phyloP scores from a whole-genome alignment of 2,329 filamentous ascomycete genomes.

The Immersiporthe knoxdaviesiana region DNA sequence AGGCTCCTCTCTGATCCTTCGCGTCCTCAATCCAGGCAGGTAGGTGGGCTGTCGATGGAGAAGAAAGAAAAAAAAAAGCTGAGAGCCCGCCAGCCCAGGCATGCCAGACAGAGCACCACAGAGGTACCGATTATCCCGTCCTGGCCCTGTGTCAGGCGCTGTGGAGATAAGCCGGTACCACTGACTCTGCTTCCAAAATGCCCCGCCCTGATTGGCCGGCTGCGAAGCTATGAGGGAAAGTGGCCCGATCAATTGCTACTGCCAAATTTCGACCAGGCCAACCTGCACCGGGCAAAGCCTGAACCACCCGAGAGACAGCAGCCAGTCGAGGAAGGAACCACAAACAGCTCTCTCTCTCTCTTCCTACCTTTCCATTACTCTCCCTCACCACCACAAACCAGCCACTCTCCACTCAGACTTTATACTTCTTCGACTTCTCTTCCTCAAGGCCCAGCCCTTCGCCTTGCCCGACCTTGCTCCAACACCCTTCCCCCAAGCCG shows the following conservation, averaged over 20 bases:
- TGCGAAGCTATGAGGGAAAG: slow-evolving; percentile 11
- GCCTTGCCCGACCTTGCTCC: slow-evolving; percentile 28
- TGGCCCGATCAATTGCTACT: slow-evolving; percentile 11
- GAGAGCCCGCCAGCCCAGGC: background rate
- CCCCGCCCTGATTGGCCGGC: slow-evolving; percentile 8
- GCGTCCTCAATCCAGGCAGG: background rate
- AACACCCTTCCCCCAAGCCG: slow-evolving; percentile 49
- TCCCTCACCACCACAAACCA: slow-evolving; percentile 16
- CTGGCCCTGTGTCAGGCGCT: slow-evolving; percentile 3
- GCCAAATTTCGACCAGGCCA: slow-evolving; percentile 12
- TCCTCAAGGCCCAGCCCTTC: slow-evolving; percentile 33
- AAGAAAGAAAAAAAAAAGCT: too few species aligned
- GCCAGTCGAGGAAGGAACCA: slow-evolving; percentile 9
- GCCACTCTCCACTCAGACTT: slow-evolving; percentile 24
- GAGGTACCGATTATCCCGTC: slow-evolving; percentile 9
- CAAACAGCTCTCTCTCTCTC: slow-evolving; percentile 9
- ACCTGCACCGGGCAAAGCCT: slow-evolving; percentile 6
- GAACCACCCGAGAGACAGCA: slow-evolving; percentile 1
- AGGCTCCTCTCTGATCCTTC: slow-evolving; percentile 3
- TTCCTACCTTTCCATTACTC: slow-evolving; percentile 12
- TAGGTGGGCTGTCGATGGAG: slow-evolving; percentile 8
- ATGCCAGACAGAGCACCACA: too few species aligned
- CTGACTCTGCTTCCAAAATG: slow-evolving; percentile 17
- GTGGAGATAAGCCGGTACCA: slow-evolving; percentile 13
- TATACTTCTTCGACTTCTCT: slow-evolving; percentile 31